These are phyloP conservation scores for Cicer bijugum DNA, from an alignment of 306 rosid species.

Conservation along the genomic window DNA sequence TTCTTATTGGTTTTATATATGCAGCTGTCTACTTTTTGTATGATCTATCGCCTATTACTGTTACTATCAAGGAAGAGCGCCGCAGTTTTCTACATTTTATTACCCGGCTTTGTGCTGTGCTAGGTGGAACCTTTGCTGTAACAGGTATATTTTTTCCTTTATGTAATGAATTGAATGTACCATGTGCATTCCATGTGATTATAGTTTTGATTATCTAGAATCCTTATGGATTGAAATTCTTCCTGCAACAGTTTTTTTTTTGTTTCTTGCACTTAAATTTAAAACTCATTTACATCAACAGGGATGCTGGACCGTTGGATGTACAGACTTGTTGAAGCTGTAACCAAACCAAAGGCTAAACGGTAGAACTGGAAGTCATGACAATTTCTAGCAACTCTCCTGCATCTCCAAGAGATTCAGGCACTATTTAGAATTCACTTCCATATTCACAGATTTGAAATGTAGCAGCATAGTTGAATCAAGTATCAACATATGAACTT, in stretches of 20 bases:
- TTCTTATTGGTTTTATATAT: conserved; percentile 42
- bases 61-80: conserved; percentile 95
- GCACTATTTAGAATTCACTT: conserved; percentile 35
- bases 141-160: conserved; percentile 63
- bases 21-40: conserved; percentile 98
- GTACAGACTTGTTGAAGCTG: conserved; percentile 75
- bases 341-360: conserved; percentile 70
- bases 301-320: conserved; percentile 98
- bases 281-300: conserved; percentile 44
- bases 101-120: conserved; percentile 93
- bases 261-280: conserved; percentile 11
- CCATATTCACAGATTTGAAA: conserved; percentile 30
- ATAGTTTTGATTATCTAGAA: conserved; percentile 2
- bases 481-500: conserved; percentile 1
- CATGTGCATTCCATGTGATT: conserved; percentile 22
- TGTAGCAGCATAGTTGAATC: conserved; percentile 34
- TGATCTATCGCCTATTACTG: conserved; percentile 96
- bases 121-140: conserved; percentile 97
- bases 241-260: background rate
- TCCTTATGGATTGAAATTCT: conserved; percentile 8
- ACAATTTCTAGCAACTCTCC: conserved; percentile 24
- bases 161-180: conserved; percentile 1
- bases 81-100: conserved; percentile 96
- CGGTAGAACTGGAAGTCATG: conserved; percentile 47
- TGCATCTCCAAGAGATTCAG: conserved; percentile 33